Evolutionary conservation across 169 alveolate species (phyloP), one percentile per base, ranked within the genome.

Genomic region (Cytauxzoon felis): DNA sequence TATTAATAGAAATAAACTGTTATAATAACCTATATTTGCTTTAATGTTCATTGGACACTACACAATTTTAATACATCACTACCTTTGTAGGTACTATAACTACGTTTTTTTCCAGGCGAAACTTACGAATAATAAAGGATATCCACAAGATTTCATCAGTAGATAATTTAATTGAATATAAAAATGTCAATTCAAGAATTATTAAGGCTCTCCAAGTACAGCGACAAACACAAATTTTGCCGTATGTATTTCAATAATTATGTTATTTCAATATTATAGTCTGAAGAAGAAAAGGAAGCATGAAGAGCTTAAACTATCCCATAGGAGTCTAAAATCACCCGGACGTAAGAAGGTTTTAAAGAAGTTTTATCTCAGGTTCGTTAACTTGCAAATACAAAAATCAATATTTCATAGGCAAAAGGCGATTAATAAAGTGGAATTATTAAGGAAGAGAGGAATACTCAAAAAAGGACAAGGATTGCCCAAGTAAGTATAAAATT

Each of bases 341-440:
- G 53, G 41, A 8, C 63, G 66, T 38, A 75, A 75, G 38, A 53
- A 49, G 48, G 56, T 43, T 9, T 56, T 75, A 75, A 75, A 75
- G 57, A 49, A 62, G 4, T 64, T 62, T 33, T 75, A 75, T 38
- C 64, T 64, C 8, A 70, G 53, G 82, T 61, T n/a, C n/a, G n/a
- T n/a, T n/a, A 41, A 36, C 11, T 33, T n/a, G 13, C 21, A 38
- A 27, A 6, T 18, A 5, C 58, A 7, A 30, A 9, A 8, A 33
- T 38, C 16, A 5, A 45, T 40, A 19, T 34, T 32, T 27, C n/a
- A 3, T 60, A 75, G 81, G 80, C 57, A 51, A 7, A 75, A 75
- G 66, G 79, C 79, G 3, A 36, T 54, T 32, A 75, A 75, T 40
- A 75, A 75, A 34, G 64, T 75, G 19, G 58, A 64, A 32, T 64